Conservation (phyloP, 164 flowering plant species). For the Pachysandra terminalis region DNA sequence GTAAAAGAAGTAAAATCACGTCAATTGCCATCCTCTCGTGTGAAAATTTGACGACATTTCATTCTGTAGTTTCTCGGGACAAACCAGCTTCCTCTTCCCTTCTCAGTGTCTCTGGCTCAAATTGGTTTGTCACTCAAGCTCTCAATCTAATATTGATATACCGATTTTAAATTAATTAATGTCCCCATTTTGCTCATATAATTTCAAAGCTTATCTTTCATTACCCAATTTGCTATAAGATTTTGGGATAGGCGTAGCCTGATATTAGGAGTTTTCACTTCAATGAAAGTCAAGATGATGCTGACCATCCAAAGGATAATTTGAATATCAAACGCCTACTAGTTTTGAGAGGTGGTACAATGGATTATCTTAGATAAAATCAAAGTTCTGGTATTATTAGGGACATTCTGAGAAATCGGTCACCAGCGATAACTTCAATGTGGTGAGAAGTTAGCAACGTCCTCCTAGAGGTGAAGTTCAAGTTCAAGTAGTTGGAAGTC, state of each 20-base stretch:
- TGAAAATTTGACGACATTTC: background rate
- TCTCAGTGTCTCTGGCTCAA: background rate
- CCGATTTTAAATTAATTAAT: background rate
- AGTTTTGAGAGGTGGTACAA: background rate
- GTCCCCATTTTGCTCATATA: background rate
- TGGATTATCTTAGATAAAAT: background rate
- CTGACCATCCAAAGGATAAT: background rate
- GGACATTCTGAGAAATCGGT: no score
- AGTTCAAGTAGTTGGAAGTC: no score
- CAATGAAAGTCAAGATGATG: background rate
- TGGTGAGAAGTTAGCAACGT: no score
- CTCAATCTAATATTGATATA: no score
- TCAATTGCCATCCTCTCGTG: background rate
- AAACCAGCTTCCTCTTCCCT: background rate
- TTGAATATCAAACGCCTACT: background rate
- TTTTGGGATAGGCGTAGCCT: background rate
- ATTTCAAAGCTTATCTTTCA: background rate
- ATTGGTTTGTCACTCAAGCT: background rate
- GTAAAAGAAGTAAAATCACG: no score
- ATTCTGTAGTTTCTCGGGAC: background rate
- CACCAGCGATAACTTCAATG: no score
- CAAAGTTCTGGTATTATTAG: no score
- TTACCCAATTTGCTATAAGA: background rate
- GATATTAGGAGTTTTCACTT: background rate
- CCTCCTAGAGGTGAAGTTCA: no score